Base-by-base conservation (phyloP, 2,329 filamentous ascomycete species). In the Cercospora zeina region DNA sequence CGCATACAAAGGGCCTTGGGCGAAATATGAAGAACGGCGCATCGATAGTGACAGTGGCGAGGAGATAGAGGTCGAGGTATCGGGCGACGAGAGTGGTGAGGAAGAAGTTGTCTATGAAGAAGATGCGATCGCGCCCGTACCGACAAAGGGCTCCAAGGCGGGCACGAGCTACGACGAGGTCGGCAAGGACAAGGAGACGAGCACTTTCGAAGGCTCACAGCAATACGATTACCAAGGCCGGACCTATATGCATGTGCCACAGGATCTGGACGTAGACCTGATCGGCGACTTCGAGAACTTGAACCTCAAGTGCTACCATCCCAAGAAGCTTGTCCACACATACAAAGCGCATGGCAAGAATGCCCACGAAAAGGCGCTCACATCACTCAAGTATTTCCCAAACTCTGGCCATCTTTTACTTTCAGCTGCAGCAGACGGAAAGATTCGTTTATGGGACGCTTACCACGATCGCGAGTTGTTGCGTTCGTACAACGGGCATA, bases 221-320 rank as follows among this genome's bases (percentile, higher is more conserved):
- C 82, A 95, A 77, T 89, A 87, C 80, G 95, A 99, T 76, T 99
- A 99, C 79, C 90, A 96, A 75, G 95, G 95, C 53, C 84, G 95
- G 67, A 96, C 93, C 34, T 99, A 96, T 75, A 97, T 99, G 93
- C 95, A 99, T 77, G 83, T 97, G 50, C 95, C 95, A 3, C 92
- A 91, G 75, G 93, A 96, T 74, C 79, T 96, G 77, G 90, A 91
- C 72, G 81, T 96, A 74, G 90, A 96, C 74, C 81, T 99, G 70
- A 76, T 82, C 49, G 90, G 90, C 70, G 92, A 88, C 72, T 77
- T 85, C 73, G 93, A 93, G 73, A 97, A 96, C 76, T 59, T 74
- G 50, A 70, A 66, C 45, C 59, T 74, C 50, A 73, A 73, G 57
- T 74, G 73, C 70, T 99, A 87, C 74, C 91, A 96, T 61, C 95